These are phyloP conservation scores for Backusella liffmaniae DNA, from an alignment of 192 early-diverging fungal genomes.

Conservation along the genomic window DNA sequence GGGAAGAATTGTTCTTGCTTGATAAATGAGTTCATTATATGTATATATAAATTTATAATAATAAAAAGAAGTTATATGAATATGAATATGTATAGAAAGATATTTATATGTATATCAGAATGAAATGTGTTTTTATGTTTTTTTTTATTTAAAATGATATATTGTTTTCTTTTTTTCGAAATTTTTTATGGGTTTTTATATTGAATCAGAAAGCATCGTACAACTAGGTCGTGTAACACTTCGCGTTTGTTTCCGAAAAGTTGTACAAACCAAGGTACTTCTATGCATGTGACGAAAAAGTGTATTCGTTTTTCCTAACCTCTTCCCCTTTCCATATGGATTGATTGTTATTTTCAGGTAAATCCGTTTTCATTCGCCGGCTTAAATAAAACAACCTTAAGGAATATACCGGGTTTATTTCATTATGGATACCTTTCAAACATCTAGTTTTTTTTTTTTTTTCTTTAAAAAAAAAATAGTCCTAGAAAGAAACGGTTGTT, in stretches of 20 bases:
- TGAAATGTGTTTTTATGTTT: not conserved
- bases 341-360: not conserved
- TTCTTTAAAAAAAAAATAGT: not conserved
- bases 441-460: not conserved
- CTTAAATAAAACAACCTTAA: not conserved
- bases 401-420: not conserved
- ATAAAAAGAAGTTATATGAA: not conserved
- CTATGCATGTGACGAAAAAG: not conserved
- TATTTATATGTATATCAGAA: not conserved
- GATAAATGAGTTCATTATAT: not conserved
- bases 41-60: not conserved
- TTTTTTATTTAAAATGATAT: not conserved
- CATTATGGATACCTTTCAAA: not conserved
- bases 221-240: not conserved
- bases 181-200: not conserved
- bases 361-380: constrained; percentile 6
- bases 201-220: not conserved
- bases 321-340: not conserved
- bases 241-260: not conserved
- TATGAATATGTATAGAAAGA: not conserved
- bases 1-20: not conserved
- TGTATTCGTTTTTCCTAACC: not conserved
- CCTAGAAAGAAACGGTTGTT: not conserved
- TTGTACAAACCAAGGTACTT: not conserved
- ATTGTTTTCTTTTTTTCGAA: not conserved